Base-by-base conservation (phyloP, 1,139 yeast species). In the Arxiozyma heterogenica region DNA sequence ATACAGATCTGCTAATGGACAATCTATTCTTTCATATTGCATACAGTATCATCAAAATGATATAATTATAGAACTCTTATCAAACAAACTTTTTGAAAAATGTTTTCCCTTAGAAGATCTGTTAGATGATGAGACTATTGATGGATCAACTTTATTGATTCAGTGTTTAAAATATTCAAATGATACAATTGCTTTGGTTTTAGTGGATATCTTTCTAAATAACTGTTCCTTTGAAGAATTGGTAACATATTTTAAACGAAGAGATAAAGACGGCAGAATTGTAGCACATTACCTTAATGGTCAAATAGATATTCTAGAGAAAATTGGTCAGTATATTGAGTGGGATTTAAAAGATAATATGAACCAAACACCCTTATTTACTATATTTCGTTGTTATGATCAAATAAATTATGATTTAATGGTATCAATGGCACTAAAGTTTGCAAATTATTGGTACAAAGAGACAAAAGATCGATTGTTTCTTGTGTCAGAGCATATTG, bases 351-450 rank as follows among this genome's bases (percentile, higher is more conserved):
- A 77, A 52, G 98, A 93, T 63, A 58, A 63, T 21, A 81, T 79
- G 57, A 82, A 84, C 0, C 89, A 87, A 59, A 88, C 98, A 0
- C 96, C 98, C 0, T 71, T 91, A 17, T 83, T 86, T 67, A 79
- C 88, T 7, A 69, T 88, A 5, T 82, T 89, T 60, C 73, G 96
- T 51, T 83, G 93, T 58, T 91, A 91, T 68, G 97, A 91, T 65
- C 93, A 87, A 61, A 71, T 79, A 0, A 69, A 81, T 30, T 91
- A 91, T 65, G 67, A 73, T 1, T 67, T 66, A 1, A 68, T 90
- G 61, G 69, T 88, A 3, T 58, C 64, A 17, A 66, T 65, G 2
- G 81, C 83, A 0, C 77, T 86, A 54, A 59, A 66, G 0, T 73
- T 78, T 39, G 80, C 79, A 1, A 70, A 70, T 27, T 49, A 64